Evolutionary conservation across 345 rosid species (phyloP).

Genomic region (Bruguiera parviflora): DNA sequence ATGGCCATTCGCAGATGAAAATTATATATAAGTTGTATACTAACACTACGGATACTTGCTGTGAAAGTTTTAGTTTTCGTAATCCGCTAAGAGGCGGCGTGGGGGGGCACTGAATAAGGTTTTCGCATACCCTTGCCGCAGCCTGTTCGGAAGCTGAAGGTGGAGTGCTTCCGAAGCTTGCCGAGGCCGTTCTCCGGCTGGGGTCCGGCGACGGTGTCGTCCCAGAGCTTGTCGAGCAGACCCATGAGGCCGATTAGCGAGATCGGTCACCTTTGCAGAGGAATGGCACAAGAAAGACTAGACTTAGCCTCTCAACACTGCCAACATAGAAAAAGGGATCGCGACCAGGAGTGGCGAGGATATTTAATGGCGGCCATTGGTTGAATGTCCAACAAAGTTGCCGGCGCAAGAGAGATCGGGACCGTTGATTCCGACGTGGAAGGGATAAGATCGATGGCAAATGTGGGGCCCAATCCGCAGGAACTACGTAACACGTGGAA

Average conservation of each 20-base stretch:
- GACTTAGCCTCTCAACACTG: too few species aligned
- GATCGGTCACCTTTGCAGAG: neutral
- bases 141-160: conserved; percentile 56
- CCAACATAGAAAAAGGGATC: neutral
- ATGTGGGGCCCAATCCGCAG: conserved; percentile 4
- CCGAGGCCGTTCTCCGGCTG: conserved; percentile 92
- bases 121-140: conserved; percentile 79
- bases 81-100: too few species aligned
- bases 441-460: conserved; percentile 46
- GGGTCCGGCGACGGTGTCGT: conserved; percentile 97
- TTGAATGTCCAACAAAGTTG: conserved; percentile 23
- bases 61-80: too few species aligned
- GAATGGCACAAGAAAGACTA: neutral
- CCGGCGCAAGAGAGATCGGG: conserved; percentile 12
- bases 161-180: conserved; percentile 73
- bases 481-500: conserved; percentile 9
- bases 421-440: conserved; percentile 37
- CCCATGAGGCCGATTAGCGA: conserved; percentile 46
- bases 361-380: conserved; percentile 29
- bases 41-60: too few species aligned
- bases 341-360: neutral
- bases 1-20: too few species aligned
- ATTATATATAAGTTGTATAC: too few species aligned
- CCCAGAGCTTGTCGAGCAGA: conserved; percentile 91
- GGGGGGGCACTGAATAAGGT: too few species aligned